phyloP scores from a whole-genome alignment of 2,329 filamentous ascomycete genomes.

The Cladosporium sp. region DNA sequence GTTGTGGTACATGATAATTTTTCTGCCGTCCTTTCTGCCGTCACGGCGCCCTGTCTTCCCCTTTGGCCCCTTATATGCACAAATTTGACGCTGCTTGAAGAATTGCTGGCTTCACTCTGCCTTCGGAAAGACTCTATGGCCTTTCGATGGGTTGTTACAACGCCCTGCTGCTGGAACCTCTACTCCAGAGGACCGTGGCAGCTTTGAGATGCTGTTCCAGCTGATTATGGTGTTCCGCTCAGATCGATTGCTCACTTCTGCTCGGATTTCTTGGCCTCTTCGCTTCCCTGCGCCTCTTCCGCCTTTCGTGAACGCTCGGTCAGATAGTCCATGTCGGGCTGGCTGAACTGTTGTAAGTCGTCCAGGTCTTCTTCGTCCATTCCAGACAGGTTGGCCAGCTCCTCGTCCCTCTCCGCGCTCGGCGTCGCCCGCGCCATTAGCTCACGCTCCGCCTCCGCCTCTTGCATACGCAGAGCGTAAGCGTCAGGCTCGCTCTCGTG shows the following conservation, averaged over 20 bases:
- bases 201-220: too few species aligned
- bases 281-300: background rate
- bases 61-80: too few species aligned
- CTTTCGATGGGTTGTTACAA: too few species aligned
- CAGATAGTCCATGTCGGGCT: constrained; percentile 2
- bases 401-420: constrained; percentile 4
- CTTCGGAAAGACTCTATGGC: too few species aligned
- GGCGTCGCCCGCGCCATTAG: background rate
- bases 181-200: too few species aligned
- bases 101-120: too few species aligned
- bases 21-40: background rate
- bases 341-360: background rate
- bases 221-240: too few species aligned
- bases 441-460: constrained; percentile 9
- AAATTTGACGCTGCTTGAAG: too few species aligned
- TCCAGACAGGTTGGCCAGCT: background rate
- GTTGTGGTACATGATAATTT: background rate
- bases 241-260: background rate
- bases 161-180: too few species aligned
- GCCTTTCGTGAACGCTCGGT: constrained; percentile 5
- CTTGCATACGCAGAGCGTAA: background rate
- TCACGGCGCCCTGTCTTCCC: too few species aligned
- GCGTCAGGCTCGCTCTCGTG: constrained; percentile 2
- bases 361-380: background rate
- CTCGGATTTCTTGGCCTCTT: background rate